These are phyloP conservation scores for Curvularia hawaiiensis DNA, from an alignment of 2,329 filamentous ascomycete species.

Conservation along the genomic window DNA sequence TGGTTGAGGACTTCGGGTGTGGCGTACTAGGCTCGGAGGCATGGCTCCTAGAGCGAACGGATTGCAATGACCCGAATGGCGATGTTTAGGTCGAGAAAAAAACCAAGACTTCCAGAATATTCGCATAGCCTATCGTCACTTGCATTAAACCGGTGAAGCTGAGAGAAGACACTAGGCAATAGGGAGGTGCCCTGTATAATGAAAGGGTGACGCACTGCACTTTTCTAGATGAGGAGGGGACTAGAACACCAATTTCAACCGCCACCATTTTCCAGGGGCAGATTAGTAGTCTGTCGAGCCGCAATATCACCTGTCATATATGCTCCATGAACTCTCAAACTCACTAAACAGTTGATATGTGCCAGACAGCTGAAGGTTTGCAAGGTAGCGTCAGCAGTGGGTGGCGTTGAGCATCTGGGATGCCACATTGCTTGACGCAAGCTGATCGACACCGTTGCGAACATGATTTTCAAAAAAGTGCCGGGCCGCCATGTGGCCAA, in stretches of 20 bases:
- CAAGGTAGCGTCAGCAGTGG: not conserved
- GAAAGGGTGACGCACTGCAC: not conserved
- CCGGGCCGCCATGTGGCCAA: not conserved
- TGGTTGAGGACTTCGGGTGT: slow-evolving; percentile 8
- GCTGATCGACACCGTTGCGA: slow-evolving; percentile 13
- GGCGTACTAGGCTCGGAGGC: slow-evolving; percentile 8
- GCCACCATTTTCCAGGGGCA: slow-evolving; percentile 3
- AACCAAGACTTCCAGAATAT: not conserved
- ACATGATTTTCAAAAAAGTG: slow-evolving; percentile 14
- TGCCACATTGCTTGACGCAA: not conserved
- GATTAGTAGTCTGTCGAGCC: not conserved
- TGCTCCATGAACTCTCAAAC: not conserved
- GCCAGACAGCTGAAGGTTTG: not conserved
- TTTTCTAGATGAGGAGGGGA: not conserved
- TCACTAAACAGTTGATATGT: not conserved
- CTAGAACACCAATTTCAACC: slow-evolving; percentile 1
- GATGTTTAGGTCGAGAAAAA: not conserved
- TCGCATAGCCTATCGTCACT: not conserved
- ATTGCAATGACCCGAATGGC: too few relatives aligned
- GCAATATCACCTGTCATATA: not conserved
- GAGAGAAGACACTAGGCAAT: not conserved
- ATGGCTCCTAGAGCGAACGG: slow-evolving; percentile 4
- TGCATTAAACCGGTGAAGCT: not conserved
- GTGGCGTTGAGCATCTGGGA: slow-evolving; percentile 1
- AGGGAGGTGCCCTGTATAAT: not conserved